These are phyloP conservation scores for Lipomyces yamadae DNA, from an alignment of 805 yeast genomes.

Conservation along the genomic window DNA sequence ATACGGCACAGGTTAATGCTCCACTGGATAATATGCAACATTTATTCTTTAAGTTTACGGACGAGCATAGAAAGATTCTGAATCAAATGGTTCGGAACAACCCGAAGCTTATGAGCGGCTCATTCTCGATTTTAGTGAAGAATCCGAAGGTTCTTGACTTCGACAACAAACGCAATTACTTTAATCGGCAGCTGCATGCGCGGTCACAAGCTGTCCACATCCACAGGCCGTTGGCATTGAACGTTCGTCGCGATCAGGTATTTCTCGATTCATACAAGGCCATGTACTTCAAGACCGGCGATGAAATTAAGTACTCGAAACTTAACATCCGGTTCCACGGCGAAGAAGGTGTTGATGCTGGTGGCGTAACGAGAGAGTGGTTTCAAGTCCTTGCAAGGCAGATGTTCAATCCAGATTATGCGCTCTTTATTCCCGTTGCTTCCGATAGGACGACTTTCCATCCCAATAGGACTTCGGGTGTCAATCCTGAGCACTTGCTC, in stretches of 20 bases:
- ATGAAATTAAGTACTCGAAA: slow-evolving; percentile 71
- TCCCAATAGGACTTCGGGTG: slow-evolving; percentile 89
- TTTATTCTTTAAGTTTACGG: slow-evolving; percentile 83
- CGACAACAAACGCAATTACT: slow-evolving; percentile 88
- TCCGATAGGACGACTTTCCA: slow-evolving; percentile 93
- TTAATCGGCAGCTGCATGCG: slow-evolving; percentile 71
- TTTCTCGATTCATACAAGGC: slow-evolving; percentile 88
- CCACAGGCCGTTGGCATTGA: slow-evolving; percentile 59
- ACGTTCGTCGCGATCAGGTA: slow-evolving; percentile 85
- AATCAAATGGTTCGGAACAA: slow-evolving; percentile 90
- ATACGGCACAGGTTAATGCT: slow-evolving; percentile 45
- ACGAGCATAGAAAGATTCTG: slow-evolving; percentile 81
- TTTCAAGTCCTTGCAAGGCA: slow-evolving; percentile 90
- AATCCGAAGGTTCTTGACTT: slow-evolving; percentile 91
- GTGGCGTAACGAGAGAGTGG: slow-evolving; percentile 98
- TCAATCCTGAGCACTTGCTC: slow-evolving; percentile 89
- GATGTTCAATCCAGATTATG: slow-evolving; percentile 95
- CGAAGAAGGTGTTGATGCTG: slow-evolving; percentile 97
- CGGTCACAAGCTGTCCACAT: slow-evolving; percentile 46
- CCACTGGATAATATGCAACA: slow-evolving; percentile 4
- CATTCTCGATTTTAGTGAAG: slow-evolving; percentile 84
- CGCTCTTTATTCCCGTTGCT: slow-evolving; percentile 86
- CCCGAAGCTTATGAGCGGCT: slow-evolving; percentile 94
- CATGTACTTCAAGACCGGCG: slow-evolving; percentile 74
- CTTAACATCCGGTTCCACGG: slow-evolving; percentile 85